These are phyloP conservation scores for Leptomonas pyrrhocoris DNA, from an alignment of 208 protist genomes.

Conservation along the genomic window DNA sequence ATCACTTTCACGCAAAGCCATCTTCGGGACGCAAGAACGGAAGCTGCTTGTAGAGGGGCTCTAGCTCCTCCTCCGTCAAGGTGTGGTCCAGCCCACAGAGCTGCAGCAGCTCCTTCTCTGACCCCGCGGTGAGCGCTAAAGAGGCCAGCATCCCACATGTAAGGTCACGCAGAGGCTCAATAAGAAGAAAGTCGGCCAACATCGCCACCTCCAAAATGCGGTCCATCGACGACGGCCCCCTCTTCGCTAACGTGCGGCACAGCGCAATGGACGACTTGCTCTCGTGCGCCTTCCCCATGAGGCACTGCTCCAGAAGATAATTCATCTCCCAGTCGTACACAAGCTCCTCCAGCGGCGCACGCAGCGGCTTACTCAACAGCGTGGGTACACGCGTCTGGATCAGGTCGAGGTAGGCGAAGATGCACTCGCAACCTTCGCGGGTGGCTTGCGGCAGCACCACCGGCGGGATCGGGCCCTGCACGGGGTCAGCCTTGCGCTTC, in stretches of 20 bases:
- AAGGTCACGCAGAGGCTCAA: conserved; percentile 79
- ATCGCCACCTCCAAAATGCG: conserved; percentile 80
- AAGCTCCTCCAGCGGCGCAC: conserved; percentile 80
- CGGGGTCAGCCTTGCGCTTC: conserved; percentile 32
- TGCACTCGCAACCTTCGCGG: conserved; percentile 58
- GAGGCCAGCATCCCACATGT: conserved; percentile 84
- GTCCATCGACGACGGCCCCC: conserved; percentile 48
- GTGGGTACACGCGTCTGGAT: conserved; percentile 77
- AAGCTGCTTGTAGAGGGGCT: conserved; percentile 81
- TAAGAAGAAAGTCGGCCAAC: conserved; percentile 86
- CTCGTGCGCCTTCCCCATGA: conserved; percentile 18
- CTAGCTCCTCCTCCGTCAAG: conserved; percentile 71
- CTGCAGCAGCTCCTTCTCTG: conserved; percentile 72
- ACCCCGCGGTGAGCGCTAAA: conserved; percentile 56
- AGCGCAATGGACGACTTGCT: conserved; percentile 35
- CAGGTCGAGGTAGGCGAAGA: conserved; percentile 79
- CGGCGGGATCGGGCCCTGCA: conserved; percentile 53
- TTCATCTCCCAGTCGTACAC: conserved; percentile 85
- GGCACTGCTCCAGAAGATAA: conserved; percentile 65
- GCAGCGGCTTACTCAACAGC: conserved; percentile 78
- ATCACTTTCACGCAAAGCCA: conserved; percentile 13
- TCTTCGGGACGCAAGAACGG: conserved; percentile 72
- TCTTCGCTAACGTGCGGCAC: conserved; percentile 39
- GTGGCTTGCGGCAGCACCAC: conserved; percentile 77
- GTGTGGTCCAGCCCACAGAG: conserved; percentile 59